phyloP scores from a whole-genome alignment of 2,329 filamentous ascomycete genomes.

The Bipolaris victoriae region DNA sequence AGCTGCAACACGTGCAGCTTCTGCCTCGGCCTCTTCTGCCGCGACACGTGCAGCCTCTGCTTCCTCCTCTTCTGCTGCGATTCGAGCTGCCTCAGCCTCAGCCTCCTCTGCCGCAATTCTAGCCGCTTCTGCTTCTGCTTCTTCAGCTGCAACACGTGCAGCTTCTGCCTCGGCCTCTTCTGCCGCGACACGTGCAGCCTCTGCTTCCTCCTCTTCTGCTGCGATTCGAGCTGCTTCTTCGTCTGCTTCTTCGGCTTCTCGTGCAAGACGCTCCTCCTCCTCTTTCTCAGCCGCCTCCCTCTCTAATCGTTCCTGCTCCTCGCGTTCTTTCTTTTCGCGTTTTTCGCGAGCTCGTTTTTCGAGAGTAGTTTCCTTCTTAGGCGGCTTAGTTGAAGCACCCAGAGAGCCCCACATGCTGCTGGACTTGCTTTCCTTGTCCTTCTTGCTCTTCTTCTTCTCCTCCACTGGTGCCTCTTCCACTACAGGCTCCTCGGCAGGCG shows the following conservation, averaged over 20 bases:
- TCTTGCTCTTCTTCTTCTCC: slow-evolving; percentile 39
- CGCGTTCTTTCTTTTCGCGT: slow-evolving; percentile 39
- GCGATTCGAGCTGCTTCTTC: slow-evolving; percentile 40
- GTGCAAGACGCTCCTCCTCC: slow-evolving; percentile 30
- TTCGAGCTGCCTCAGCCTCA: slow-evolving; percentile 19
- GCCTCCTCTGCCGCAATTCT: slow-evolving; percentile 25
- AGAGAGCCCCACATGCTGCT: slow-evolving; percentile 32
- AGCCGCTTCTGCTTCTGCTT: slow-evolving; percentile 15
- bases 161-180: slow-evolving; percentile 31
- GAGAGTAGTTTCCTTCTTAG: slow-evolving; percentile 38
- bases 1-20: slow-evolving; percentile 19
- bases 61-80: slow-evolving; percentile 22
- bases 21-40: slow-evolving; percentile 29
- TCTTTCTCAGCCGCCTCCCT: slow-evolving; percentile 53
- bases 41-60: slow-evolving; percentile 32
- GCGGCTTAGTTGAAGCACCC: slow-evolving; percentile 26
- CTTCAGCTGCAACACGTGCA: slow-evolving; percentile 15
- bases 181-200: slow-evolving; percentile 32
- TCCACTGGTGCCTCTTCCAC: slow-evolving; percentile 21
- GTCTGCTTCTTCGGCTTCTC: slow-evolving; percentile 37
- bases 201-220: slow-evolving; percentile 23
- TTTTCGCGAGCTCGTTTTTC: slow-evolving; percentile 47
- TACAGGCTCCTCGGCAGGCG: slow-evolving; percentile 18
- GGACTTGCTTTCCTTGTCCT: slow-evolving; percentile 31
- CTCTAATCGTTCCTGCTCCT: slow-evolving; percentile 32